Evolutionary conservation across 2,329 filamentous ascomycete species (phyloP).

Genomic region (Pseudogymnoascus sp.): DNA sequence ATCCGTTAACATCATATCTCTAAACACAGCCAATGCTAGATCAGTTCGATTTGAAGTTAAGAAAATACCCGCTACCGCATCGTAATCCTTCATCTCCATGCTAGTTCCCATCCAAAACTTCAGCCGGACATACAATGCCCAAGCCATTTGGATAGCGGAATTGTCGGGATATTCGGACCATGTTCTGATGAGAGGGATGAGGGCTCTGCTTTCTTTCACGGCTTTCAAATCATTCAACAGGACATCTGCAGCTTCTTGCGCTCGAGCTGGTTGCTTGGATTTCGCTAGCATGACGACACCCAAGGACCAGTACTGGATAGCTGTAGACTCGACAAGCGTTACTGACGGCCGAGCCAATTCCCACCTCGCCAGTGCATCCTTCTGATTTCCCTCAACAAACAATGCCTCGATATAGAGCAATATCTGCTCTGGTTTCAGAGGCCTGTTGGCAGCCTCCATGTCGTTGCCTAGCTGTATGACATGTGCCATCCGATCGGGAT

Average conservation of each 20-base stretch:
- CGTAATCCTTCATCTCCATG: conserved; percentile 68
- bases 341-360: conserved; percentile 28
- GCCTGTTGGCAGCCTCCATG: conserved; percentile 50
- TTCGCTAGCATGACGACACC: conserved; percentile 57
- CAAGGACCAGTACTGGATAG: conserved; percentile 51
- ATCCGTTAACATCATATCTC: conserved; percentile 66
- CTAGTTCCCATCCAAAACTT: conserved; percentile 48
- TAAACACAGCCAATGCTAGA: conserved; percentile 67
- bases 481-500: conserved; percentile 50
- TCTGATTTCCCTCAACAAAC: conserved; percentile 51
- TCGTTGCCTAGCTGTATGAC: conserved; percentile 56
- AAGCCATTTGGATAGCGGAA: conserved; percentile 48
- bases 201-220: conserved; percentile 43
- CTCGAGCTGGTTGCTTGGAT: conserved; percentile 48
- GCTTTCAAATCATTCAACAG: conserved; percentile 39
- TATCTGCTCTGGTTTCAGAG: conserved; percentile 48
- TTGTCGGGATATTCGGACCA: conserved; percentile 43
- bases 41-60: conserved; percentile 56
- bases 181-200: conserved; percentile 62
- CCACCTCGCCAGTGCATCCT: conserved; percentile 28
- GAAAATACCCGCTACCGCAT: conserved; percentile 63
- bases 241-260: conserved; percentile 45
- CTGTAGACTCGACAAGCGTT: conserved; percentile 26
- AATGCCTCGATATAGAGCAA: conserved; percentile 61
- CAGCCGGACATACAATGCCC: conserved; percentile 57